Evolutionary conservation across 2,329 filamentous ascomycete genomes (phyloP), one percentile per base, ranked within the genome.

Genomic region (Conoideocrella luteorostrata): DNA sequence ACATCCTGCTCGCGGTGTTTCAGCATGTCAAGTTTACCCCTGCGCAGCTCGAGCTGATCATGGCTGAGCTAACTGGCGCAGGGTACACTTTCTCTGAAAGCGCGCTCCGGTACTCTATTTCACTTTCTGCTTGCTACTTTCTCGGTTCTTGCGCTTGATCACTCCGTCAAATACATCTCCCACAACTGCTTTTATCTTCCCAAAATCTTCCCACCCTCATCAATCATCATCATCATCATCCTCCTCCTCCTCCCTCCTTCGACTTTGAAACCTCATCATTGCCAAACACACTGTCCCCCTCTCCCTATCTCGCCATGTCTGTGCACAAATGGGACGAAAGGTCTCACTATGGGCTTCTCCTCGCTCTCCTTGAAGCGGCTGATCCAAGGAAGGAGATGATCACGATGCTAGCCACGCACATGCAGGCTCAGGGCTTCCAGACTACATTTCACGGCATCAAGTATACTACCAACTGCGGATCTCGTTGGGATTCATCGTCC

Each of bases 1-100:
- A 69, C 32, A 65, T 75, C 33, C 60, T 76, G 28, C 44, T 66
- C 6, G 63, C 62, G 22, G 46, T 74, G 20, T 54, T 68, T n/a
- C 58, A 63, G 21, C 55, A 63, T 6, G 49, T 67, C 43, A 63
- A 59, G 29, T 60, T 67, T 3, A 55, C 48, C 3, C 30, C 48
- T 0, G 52, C 52, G 1, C 59, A 67, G 10, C 66, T 62, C 51
- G 34, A 52, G 18, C 57, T 61, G n/a, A 55, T 72, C 6, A 60
- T 70, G 52, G 53, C 53, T 0, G 54, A 68, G 4, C 56, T 74
- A 30, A 51, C 56, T 0, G 54, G 49, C 5, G 59, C 61, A 44
- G 69, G 68, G 9, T 70, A 72, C 43, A 50, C 51, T 1, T 72
- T 69, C 41, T 63, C 62, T 3, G 56, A 64, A 22, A 58, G 56